These are phyloP conservation scores for Colletotrichum sidae DNA, from an alignment of 2,329 filamentous ascomycete genomes.

Conservation along the genomic window DNA sequence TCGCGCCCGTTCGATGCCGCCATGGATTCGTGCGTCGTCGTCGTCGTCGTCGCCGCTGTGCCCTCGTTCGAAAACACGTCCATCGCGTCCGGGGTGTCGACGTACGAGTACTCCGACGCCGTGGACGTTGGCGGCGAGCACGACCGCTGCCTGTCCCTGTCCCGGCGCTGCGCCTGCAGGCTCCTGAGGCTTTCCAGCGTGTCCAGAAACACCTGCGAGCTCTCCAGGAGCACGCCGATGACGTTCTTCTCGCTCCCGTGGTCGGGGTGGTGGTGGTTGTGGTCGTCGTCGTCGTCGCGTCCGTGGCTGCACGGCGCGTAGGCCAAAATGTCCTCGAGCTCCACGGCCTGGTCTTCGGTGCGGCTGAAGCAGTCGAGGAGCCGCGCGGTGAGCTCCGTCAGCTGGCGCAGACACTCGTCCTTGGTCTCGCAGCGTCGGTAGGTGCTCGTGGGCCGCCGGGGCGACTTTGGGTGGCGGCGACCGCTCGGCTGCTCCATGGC, in stretches of 20 bases:
- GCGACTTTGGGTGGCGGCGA: too few species aligned
- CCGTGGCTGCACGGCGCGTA: neutral
- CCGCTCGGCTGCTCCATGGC: too few species aligned
- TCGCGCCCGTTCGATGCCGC: neutral
- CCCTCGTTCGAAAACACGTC: neutral
- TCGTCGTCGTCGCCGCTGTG: too few species aligned
- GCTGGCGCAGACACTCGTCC: constrained; percentile 6
- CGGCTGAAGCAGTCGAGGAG: constrained; percentile 8
- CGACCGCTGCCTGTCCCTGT: neutral
- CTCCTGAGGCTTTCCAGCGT: neutral
- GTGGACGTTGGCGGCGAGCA: neutral
- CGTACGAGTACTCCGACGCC: constrained; percentile 1
- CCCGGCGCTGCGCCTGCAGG: neutral
- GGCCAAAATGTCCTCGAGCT: constrained; percentile 10
- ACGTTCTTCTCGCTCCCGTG: constrained; percentile 5
- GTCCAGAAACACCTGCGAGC: constrained; percentile 8
- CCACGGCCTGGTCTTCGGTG: neutral
- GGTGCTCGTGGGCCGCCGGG: too few species aligned
- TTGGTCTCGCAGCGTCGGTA: neutral
- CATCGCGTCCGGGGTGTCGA: neutral
- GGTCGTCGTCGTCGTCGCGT: too few species aligned
- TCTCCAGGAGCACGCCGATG: neutral
- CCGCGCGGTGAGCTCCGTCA: neutral
- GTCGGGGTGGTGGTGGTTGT: too few species aligned
- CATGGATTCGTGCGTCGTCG: too few species aligned